Evolutionary conservation across 140 eudicot species (phyloP).

Genomic region (Anethum foeniculum): DNA sequence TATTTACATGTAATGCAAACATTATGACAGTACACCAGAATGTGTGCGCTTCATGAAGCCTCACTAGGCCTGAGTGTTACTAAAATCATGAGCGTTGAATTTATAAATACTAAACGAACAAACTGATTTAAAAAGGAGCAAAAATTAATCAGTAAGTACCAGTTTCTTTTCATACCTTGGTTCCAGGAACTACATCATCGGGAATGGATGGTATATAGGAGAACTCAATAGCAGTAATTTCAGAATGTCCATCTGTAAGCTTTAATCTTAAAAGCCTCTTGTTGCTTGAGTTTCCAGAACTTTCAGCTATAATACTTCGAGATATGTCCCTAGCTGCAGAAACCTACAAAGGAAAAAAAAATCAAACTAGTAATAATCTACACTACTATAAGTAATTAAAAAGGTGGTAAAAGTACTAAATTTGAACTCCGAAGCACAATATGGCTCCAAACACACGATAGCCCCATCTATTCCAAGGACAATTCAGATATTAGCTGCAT

Average conservation of each 20-base stretch:
- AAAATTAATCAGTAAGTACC: neutral
- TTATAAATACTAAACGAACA: neutral
- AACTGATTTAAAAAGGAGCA: neutral
- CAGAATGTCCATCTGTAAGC: slow-evolving; percentile 81
- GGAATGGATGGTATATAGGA: slow-evolving; percentile 60
- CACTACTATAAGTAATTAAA: neutral
- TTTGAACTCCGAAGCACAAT: neutral
- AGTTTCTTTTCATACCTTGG: slow-evolving; percentile 42
- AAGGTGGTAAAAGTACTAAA: neutral
- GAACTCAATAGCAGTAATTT: slow-evolving; percentile 66
- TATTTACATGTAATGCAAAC: neutral
- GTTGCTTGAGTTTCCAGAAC: slow-evolving; percentile 36
- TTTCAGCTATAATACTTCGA: slow-evolving; percentile 44
- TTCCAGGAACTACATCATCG: slow-evolving; percentile 72
- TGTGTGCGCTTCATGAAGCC: neutral
- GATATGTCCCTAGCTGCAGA: slow-evolving; percentile 69
- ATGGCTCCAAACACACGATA: neutral
- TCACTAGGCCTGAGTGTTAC: neutral
- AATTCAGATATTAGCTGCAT: neutral
- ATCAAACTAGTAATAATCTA: neutral
- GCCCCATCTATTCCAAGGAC: neutral
- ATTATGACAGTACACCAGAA: neutral
- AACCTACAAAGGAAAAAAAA: slow-evolving; percentile 29
- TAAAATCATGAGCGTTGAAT: neutral
- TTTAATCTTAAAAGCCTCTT: slow-evolving; percentile 59